These are phyloP conservation scores for Fragilariopsis cylindrus DNA, from an alignment of 108 stramenopile species.

Conservation along the genomic window DNA sequence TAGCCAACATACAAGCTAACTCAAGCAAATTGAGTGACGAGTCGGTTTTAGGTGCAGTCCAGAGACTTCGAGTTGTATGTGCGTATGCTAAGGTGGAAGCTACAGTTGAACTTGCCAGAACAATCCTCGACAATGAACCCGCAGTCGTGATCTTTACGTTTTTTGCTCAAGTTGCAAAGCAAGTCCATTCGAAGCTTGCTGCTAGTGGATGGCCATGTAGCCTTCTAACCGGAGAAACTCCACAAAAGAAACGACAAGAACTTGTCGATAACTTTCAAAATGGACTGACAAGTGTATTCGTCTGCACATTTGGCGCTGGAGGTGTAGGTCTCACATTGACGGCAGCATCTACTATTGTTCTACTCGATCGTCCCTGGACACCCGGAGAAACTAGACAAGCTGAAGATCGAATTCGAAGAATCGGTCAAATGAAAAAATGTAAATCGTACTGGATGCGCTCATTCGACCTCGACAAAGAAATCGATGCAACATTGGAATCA, in stretches of 20 bases:
- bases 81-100: slow-evolving; percentile 17
- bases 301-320: slow-evolving; percentile 84
- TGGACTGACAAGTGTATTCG: slow-evolving; percentile 70
- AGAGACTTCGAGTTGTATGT: slow-evolving; percentile 14
- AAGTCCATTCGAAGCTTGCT: slow-evolving; percentile 53
- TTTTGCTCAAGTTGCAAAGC: slow-evolving; percentile 71
- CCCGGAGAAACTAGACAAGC: slow-evolving; percentile 62
- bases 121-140: slow-evolving; percentile 53
- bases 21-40: slow-evolving; percentile 35
- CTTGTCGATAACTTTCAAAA: slow-evolving; percentile 83
- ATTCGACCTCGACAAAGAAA: slow-evolving; percentile 69
- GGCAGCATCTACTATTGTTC: slow-evolving; percentile 75
- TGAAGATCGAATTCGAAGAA: slow-evolving; percentile 83
- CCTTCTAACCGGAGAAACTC: slow-evolving; percentile 72
- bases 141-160: slow-evolving; percentile 74
- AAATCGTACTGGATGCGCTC: slow-evolving; percentile 70
- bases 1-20: slow-evolving; percentile 39
- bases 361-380: slow-evolving; percentile 87
- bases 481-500: slow-evolving; percentile 65
- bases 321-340: slow-evolving; percentile 87
- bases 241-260: slow-evolving; percentile 61
- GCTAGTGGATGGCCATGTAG: slow-evolving; percentile 64
- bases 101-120: slow-evolving; percentile 43
- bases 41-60: slow-evolving; percentile 54
- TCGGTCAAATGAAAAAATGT: slow-evolving; percentile 71